Evolutionary conservation across 495 filamentous ascomycete species (phyloP), one percentile per base, ranked within the genome.

Genomic region (Penicillium canescens): DNA sequence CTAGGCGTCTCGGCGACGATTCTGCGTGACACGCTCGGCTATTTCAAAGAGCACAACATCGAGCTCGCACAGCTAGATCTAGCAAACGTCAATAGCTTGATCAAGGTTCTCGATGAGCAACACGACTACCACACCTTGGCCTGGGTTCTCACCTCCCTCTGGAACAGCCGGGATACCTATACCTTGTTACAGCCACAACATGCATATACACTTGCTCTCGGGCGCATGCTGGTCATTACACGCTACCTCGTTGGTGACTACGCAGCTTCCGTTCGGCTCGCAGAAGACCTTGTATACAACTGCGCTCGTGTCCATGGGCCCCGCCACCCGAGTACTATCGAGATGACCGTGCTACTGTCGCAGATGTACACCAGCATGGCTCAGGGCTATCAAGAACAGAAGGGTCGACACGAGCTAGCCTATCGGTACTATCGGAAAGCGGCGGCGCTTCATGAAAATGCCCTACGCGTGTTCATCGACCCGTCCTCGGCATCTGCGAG

Each of bases 201-300:
- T 21, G 42, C 55, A 2, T 62, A 60, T 42, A 67, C 59, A 6
- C 55, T 69, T 36, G 56, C 66, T 14, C 62, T 70, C 1, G 67
- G 65, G 16, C 66, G 66, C 42, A 61, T 61, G 56, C 58, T 69
- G 10, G 56, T 62, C 41, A 60, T 69, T 42, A 66, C 57, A 24
- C 66, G 61, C 40, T 69, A 69, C 48, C 49, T 69, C 18, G 54
- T 61, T 1, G 57, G 57, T 36, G 65, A 66, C 35, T 54, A 56
- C 42, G 41, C 46, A 4, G 52, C 52, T 10, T 50, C 65, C 2
- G 50, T 68, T 21, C 57, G 60, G 6, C 62, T 68, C 12, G 60
- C 65, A 16, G 65, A 68, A 41, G 65, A 68, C 40, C 61, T 65
- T 48, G 65, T 68, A 5, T 68, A 68, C 54, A 65, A 68, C 52